Base-by-base conservation (phyloP, 805 yeast genomes). In the Suhomyces canberraensis region DNA sequence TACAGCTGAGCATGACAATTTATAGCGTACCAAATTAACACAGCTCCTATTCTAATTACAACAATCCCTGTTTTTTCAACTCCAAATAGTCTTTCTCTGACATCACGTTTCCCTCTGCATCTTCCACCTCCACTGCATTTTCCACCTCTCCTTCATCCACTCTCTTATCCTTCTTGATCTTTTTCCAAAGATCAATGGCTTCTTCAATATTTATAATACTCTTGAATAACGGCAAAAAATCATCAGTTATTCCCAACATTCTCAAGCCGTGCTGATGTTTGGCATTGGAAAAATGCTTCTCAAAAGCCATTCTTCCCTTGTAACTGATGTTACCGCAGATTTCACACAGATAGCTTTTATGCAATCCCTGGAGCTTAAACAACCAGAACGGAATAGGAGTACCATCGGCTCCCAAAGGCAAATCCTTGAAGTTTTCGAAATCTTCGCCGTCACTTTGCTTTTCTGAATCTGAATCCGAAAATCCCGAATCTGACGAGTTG, bases 311-410 rank as follows among this genome's bases (percentile, higher is more conserved):
- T 7, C 95, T 70, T 1, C 98, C 98, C 48, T 76, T 75, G 60
- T 82, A 91, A 6, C 66, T 63, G 21, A 61, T 57, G 49, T 85
- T 79, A 4, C 95, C 95, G 56, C 98, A 93, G 6, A 93, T 76
- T 60, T 93, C 97, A 57, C 98, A 93, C 1, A 61, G 51, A 48
- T 78, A 86, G 35, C 75, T 77, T 29, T 76, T 72, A 38, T 84
- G 84, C 8, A 90, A 67, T 0, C 98, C 98, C 50, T 88, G 89
- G 30, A 90, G 66, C 58, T 90, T 93, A 69, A 79, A 90, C 19
- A 93, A 66, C 98, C 98, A 93, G 37, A 72, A 78, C 1, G 98
- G 98, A 19, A 93, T 87, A 1, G 97, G 97, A 27, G 73, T 75
- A 0, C 97, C 97, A 59, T 90, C 97, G 14, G 85, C 75, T 0